These are phyloP conservation scores for Diplodia scrobiculata DNA, from an alignment of 2,329 filamentous ascomycete species.

Conservation along the genomic window DNA sequence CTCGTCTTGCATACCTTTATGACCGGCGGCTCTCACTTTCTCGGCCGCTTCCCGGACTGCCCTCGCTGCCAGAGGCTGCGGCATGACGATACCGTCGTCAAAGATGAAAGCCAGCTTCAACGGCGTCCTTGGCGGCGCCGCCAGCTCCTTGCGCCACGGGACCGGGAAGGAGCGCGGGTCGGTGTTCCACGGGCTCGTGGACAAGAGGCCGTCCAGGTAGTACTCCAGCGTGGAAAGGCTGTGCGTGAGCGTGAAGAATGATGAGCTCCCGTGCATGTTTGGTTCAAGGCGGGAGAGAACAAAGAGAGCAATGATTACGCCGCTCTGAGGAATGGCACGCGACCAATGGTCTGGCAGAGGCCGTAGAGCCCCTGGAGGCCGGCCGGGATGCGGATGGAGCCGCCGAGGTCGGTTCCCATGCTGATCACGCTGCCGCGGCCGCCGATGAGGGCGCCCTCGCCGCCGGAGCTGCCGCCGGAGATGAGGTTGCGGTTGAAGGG, in stretches of 20 bases:
- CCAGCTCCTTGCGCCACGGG: constrained; percentile 59
- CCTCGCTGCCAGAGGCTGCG: constrained; percentile 55
- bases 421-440: constrained; percentile 57
- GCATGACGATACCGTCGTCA: constrained; percentile 55
- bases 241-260: constrained; percentile 47
- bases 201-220: constrained; percentile 59
- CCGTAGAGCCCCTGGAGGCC: constrained; percentile 27
- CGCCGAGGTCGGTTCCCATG: constrained; percentile 43
- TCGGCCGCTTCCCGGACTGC: constrained; percentile 52
- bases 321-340: constrained; percentile 46
- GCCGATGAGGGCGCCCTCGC: constrained; percentile 59
- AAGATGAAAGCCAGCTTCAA: constrained; percentile 54
- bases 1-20: not conserved
- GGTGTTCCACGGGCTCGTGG: constrained; percentile 64
- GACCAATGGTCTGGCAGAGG: constrained; percentile 41
- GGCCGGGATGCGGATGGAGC: constrained; percentile 29
- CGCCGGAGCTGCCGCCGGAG: constrained; percentile 58
- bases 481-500: constrained; percentile 57
- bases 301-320: constrained; percentile 40
- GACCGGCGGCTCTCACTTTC: not conserved
- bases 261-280: too few species aligned
- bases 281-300: too few species aligned
- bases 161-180: constrained; percentile 67
- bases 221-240: constrained; percentile 57
- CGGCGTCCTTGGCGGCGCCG: constrained; percentile 27